These are phyloP conservation scores for Apiospora sp. DNA, from an alignment of 2,329 filamentous ascomycete species.

Conservation along the genomic window DNA sequence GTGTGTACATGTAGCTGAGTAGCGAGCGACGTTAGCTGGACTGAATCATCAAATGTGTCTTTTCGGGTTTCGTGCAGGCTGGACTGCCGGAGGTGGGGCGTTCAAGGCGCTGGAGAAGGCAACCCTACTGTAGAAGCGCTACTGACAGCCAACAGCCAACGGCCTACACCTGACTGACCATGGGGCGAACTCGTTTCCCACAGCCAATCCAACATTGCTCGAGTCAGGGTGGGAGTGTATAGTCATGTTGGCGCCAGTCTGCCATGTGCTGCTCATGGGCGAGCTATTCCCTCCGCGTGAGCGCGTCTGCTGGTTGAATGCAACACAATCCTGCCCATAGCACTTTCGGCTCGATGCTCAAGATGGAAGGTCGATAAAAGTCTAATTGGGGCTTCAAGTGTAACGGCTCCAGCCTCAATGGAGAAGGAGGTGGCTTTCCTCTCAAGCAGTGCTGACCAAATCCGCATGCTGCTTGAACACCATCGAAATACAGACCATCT, in stretches of 20 bases:
- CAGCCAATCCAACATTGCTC: background rate
- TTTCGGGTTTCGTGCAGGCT: background rate
- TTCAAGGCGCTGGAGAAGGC: background rate
- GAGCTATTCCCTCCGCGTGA: background rate
- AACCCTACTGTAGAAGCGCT: background rate
- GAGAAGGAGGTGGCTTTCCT: background rate
- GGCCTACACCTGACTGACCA: background rate
- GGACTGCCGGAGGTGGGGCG: background rate
- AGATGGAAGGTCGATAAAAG: background rate
- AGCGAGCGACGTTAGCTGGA: background rate
- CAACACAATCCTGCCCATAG: background rate
- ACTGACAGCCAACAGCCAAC: background rate
- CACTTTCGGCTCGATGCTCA: conserved; percentile 6
- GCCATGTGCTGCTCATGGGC: conserved; percentile 1
- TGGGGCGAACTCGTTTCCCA: background rate
- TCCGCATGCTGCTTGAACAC: no score
- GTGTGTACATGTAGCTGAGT: no score
- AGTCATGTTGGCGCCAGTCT: background rate
- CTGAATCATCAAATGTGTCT: conserved; percentile 4
- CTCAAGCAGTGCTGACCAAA: background rate
- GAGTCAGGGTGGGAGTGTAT: background rate
- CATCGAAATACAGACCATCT: no score
- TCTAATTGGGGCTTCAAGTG: background rate
- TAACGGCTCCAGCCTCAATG: background rate
- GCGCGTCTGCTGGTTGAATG: conserved; percentile 4